Percentiles rank a stretch among this genome's conserved stretches.
These are phyloP conservation scores for Handroanthus guayacan DNA, from an alignment of 257 asterid species.

Conservation along the genomic window DNA sequence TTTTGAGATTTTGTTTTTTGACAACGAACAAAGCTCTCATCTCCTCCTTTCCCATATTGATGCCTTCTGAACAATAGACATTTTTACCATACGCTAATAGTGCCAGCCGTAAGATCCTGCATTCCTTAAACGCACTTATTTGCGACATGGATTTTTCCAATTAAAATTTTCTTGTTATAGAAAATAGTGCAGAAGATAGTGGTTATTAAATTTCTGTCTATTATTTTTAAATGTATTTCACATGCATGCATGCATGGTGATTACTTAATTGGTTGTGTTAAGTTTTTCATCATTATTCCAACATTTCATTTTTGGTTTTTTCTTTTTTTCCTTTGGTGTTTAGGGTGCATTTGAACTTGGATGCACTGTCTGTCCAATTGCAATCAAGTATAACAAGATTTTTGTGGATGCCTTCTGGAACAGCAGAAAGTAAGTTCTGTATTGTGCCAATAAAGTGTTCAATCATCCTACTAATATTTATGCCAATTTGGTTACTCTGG, in stretches of 20 bases:
- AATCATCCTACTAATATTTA: background rate
- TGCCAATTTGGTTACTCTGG: background rate
- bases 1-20: background rate
- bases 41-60: conserved; percentile 8
- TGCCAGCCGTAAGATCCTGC: background rate
- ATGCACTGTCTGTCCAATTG: conserved; percentile 95
- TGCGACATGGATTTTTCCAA: conserved; percentile 17
- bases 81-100: conserved; percentile 15
- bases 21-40: background rate
- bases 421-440: conserved; percentile 63
- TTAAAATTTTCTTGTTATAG: conserved; percentile 14
- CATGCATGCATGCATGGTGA: background rate
- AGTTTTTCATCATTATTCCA: conserved; percentile 22
- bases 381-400: conserved; percentile 95
- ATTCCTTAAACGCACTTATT: conserved; percentile 19
- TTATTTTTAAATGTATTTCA: background rate
- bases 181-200: conserved; percentile 19
- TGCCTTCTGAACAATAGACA: background rate
- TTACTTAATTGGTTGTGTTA: background rate
- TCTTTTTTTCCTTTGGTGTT: conserved; percentile 38
- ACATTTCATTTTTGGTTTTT: background rate
- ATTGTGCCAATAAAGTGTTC: background rate
- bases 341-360: conserved; percentile 98
- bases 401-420: conserved; percentile 99
- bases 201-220: background rate